These are phyloP conservation scores for Clitocybe nebularis DNA, from an alignment of 1,284 basidiomycete genomes.

Conservation along the genomic window DNA sequence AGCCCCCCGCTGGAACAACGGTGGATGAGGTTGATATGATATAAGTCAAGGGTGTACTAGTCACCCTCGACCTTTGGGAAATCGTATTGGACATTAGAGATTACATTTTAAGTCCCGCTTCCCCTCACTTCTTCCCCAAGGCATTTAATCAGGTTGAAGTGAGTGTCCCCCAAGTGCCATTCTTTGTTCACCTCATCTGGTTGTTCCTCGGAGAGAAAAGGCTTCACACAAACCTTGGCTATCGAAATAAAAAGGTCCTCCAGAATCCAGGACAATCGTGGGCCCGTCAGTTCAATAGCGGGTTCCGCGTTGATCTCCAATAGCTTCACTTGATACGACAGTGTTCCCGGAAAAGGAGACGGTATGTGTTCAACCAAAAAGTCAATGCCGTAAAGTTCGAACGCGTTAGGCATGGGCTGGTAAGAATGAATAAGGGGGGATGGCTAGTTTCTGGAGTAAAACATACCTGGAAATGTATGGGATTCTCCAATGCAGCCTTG, in stretches of 20 bases:
- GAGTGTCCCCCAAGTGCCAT: slow-evolving; percentile 37
- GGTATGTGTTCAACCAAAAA: slow-evolving; percentile 69
- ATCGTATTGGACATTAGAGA: slow-evolving; percentile 6
- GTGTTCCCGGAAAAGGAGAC: slow-evolving; percentile 9
- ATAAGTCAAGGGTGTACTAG: too few species aligned
- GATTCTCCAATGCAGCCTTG: slow-evolving; percentile 79
- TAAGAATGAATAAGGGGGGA: slow-evolving; percentile 9
- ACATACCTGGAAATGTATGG: slow-evolving; percentile 82
- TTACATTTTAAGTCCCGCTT: slow-evolving; percentile 3
- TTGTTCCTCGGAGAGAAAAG: slow-evolving; percentile 44
- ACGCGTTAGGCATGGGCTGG: slow-evolving; percentile 86
- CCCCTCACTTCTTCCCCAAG: slow-evolving; percentile 41
- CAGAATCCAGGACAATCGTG: slow-evolving; percentile 76
- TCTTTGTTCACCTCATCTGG: slow-evolving; percentile 6
- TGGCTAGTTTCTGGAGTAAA: neutral
- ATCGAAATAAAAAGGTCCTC: slow-evolving; percentile 79
- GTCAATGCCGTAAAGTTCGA: slow-evolving; percentile 94
- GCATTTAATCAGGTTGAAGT: slow-evolving; percentile 49
- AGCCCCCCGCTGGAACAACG: too few species aligned
- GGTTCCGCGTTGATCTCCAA: slow-evolving; percentile 95
- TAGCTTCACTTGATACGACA: slow-evolving; percentile 63
- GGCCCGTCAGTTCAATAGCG: slow-evolving; percentile 91
- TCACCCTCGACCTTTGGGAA: too few species aligned
- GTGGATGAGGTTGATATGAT: too few species aligned
- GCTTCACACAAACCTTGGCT: slow-evolving; percentile 63